These are phyloP conservation scores for Chara braunii DNA, from an alignment of 139 green algal genomes.

Conservation along the genomic window DNA sequence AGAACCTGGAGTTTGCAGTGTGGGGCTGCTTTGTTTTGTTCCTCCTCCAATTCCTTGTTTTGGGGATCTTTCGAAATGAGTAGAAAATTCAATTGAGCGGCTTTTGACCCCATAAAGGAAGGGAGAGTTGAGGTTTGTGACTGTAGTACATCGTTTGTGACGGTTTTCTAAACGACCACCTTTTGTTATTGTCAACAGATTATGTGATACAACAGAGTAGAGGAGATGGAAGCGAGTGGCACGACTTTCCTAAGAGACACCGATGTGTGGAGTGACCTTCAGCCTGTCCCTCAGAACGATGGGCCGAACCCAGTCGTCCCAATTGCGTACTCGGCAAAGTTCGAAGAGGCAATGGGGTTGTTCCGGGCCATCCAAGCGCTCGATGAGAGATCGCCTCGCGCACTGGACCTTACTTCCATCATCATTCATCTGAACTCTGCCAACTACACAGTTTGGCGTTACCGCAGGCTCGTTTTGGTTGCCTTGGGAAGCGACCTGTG, in stretches of 20 bases:
- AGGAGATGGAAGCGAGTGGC: too few relatives aligned
- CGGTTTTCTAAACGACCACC: too few relatives aligned
- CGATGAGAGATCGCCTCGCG: conserved; percentile 15
- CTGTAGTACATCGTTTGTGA: too few relatives aligned
- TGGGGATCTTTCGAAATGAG: too few relatives aligned
- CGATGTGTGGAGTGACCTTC: conserved; percentile 23
- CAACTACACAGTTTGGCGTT: conserved; percentile 38
- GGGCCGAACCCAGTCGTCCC: conserved; percentile 36
- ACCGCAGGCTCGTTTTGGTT: conserved; percentile 11
- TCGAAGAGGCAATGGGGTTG: conserved; percentile 30
- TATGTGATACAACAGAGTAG: too few relatives aligned
- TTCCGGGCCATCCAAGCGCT: conserved; percentile 20
- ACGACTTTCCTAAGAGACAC: conserved; percentile 8
- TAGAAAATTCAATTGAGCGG: too few relatives aligned
- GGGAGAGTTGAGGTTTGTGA: too few relatives aligned
- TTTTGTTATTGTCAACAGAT: too few relatives aligned
- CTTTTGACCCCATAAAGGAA: too few relatives aligned
- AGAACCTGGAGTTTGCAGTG: too few relatives aligned
- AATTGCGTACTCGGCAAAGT: conserved; percentile 32
- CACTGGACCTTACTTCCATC: conserved; percentile 17
- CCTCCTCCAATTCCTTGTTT: too few relatives aligned
- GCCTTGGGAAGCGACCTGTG: conserved; percentile 1
- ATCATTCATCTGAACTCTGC: conserved; percentile 39
- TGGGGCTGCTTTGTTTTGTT: too few relatives aligned
- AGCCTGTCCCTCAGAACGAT: conserved; percentile 30